Evolutionary conservation across 2,329 filamentous ascomycete genomes (phyloP), one percentile per base, ranked within the genome.

Genomic region (Fusarium protoensiforme): DNA sequence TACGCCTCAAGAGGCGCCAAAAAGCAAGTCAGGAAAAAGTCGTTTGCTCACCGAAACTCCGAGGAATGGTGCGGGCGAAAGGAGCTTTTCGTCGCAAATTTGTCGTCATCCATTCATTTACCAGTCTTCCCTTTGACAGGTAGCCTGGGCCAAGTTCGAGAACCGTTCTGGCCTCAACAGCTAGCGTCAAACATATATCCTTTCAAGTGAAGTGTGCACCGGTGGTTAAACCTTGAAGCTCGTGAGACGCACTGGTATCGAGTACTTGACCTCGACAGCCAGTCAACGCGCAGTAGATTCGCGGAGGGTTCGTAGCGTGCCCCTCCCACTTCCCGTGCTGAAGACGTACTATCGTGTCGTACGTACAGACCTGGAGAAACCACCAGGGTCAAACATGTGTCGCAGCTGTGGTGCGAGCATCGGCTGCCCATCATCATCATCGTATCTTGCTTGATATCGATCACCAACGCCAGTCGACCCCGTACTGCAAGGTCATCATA

Each of bases 141-240:
- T 35, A 29, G 43, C 43, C 24, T 24, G 43, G 43, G 43, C 27
- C 53, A 65, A 63, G 57, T 61, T 62, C 54, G 39, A 65, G 64
- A 61, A 54, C 35, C 54, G 51, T 64, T 48, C 67, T 71, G 59
- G 43, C 65, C 41, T 36, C 48, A 48, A 61, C 56, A 48, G 53
- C 61, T 69, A 72, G 69, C 60, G 69, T 58, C 60, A 56, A 71
- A 68, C 56, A 56, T 48, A 58, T 48, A 56, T 57, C 36, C 27
- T 33, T 20, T 38, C 43, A 36, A 57, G 43, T 36, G 62, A 68
- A 65, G 60, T 63, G 57, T 58, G 51, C 62, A 43, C 57, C 35
- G 38, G 24, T 56, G 38, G 62, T 56, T 58, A 67, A 59, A 61
- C 63, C 63, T 7, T 51, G 60, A 35, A 59, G n/a, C 39, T 46